A percentile compares a stretch with the other conserved stretches of the same genome.
phyloP scores from a whole-genome alignment of 1,284 basidiomycete genomes.

The Cutaneotrichosporon sp. region DNA sequence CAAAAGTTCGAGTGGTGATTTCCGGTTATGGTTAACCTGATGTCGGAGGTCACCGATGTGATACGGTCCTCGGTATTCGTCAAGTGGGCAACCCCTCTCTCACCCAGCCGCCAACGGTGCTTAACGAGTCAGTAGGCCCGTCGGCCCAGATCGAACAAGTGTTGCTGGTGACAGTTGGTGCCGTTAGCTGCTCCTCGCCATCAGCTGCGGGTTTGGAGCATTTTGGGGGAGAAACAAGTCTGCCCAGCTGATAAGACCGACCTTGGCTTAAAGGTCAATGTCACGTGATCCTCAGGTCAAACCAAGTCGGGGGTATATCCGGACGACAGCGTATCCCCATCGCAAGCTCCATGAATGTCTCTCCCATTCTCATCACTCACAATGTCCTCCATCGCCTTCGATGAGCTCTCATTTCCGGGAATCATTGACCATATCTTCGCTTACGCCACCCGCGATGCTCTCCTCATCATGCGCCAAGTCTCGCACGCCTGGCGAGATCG shows the following conservation, averaged over 20 bases:
- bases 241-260: not conserved
- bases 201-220: too few species aligned
- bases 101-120: not conserved
- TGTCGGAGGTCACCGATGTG: not conserved
- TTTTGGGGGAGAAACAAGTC: too few species aligned
- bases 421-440: constrained; percentile 4
- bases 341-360: not conserved
- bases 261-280: not conserved
- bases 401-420: constrained; percentile 4
- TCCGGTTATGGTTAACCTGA: not conserved
- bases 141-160: too few species aligned
- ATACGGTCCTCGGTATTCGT: constrained; percentile 1
- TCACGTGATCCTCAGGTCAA: not conserved
- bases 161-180: too few species aligned
- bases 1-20: not conserved
- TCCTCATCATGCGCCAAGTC: constrained; percentile 2
- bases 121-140: too few species aligned
- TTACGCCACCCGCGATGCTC: not conserved
- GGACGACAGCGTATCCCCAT: not conserved
- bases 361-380: not conserved
- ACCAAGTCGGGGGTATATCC: not conserved
- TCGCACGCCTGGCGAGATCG: not conserved
- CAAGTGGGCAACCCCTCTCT: not conserved
- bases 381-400: not conserved
- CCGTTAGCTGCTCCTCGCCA: too few species aligned